A percentile compares a stretch with the other conserved stretches of the same genome.
Conservation (phyloP, 306 rosid genomes). For the Prunus mongolica region DNA sequence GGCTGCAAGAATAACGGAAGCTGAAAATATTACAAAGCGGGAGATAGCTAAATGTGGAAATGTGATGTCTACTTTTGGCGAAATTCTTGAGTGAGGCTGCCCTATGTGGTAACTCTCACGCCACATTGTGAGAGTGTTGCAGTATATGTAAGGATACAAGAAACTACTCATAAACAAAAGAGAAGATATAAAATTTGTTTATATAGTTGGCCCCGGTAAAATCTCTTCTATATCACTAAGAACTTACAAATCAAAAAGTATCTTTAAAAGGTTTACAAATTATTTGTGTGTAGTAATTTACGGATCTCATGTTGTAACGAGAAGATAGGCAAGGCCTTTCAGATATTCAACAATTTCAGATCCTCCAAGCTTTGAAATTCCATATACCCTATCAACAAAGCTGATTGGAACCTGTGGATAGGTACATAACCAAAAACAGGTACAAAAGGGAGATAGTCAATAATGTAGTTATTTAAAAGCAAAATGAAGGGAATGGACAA, state of each 20-base stretch:
- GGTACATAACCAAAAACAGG: conserved; percentile 20
- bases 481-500: not conserved
- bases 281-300: not conserved
- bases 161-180: not conserved
- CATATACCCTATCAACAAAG: conserved; percentile 92
- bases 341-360: conserved; percentile 94
- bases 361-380: conserved; percentile 97
- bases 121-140: too few species aligned
- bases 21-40: not conserved
- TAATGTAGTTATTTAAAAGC: not conserved
- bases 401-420: conserved; percentile 80
- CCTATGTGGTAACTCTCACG: too few species aligned
- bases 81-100: too few species aligned
- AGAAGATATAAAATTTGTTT: not conserved
- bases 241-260: not conserved
- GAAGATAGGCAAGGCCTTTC: conserved; percentile 76
- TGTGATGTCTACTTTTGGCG: too few species aligned
- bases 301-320: conserved; percentile 59
- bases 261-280: not conserved
- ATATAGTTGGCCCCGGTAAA: not conserved
- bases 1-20: not conserved
- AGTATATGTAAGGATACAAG: not conserved
- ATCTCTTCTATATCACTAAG: not conserved
- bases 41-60: not conserved
- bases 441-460: not conserved